phyloP scores from a whole-genome alignment of 2,329 filamentous ascomycete species.

The Cladosporium sp. region DNA sequence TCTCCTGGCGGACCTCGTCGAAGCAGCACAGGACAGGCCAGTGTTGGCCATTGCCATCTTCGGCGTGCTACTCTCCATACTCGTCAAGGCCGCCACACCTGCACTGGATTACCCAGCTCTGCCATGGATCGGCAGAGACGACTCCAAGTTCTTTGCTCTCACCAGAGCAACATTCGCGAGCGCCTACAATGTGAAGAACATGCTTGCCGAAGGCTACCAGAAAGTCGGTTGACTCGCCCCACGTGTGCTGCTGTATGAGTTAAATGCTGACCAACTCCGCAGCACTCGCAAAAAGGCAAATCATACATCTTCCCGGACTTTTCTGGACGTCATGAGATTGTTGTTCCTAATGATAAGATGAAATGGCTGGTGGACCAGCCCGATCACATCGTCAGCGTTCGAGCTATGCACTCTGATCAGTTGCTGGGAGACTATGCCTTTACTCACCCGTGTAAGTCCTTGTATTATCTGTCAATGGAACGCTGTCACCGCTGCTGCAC shows the following conservation, averaged over 20 bases:
- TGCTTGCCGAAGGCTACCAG: slow-evolving; percentile 18
- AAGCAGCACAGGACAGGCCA: slow-evolving; percentile 6
- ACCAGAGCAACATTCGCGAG: slow-evolving; percentile 16
- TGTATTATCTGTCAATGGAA: no score
- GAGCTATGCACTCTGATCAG: slow-evolving; percentile 34
- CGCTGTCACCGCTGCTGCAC: no score
- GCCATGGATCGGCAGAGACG: slow-evolving; percentile 20
- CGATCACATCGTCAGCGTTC: slow-evolving; percentile 35
- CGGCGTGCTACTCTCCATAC: background rate
- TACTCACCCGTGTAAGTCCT: slow-evolving; percentile 16
- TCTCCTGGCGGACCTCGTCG: background rate
- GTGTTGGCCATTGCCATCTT: slow-evolving; percentile 4
- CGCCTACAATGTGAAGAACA: slow-evolving; percentile 12
- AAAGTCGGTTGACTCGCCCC: slow-evolving; percentile 14
- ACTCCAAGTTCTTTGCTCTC: slow-evolving; percentile 13
- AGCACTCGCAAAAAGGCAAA: slow-evolving; percentile 19
- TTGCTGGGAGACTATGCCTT: slow-evolving; percentile 39
- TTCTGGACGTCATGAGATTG: slow-evolving; percentile 18
- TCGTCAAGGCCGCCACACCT: background rate
- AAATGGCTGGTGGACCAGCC: slow-evolving; percentile 41
- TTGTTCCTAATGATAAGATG: slow-evolving; percentile 19
- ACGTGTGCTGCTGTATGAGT: background rate
- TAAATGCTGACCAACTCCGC: background rate
- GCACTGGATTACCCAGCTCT: slow-evolving; percentile 7
- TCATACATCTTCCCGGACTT: slow-evolving; percentile 23